Evolutionary conservation across 164 flowering plant genomes (phyloP), one percentile per base, ranked within the genome.

Genomic region (Protea cynaroides): DNA sequence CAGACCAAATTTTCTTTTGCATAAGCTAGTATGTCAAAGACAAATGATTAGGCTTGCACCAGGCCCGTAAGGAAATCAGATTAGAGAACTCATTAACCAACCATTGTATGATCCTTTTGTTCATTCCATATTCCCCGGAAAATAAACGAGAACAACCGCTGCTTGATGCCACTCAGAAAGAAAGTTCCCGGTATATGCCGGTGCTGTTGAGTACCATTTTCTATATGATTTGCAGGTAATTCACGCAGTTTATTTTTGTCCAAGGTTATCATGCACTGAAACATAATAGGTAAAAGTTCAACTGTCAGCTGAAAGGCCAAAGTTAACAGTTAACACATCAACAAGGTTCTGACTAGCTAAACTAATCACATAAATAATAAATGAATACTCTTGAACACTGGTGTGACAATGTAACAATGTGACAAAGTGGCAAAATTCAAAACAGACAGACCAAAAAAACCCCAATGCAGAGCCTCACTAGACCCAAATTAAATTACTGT

Each of bases 121-220:
- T 87, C 96, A 79, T 79, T 82, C 92, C 96, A 88, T 74, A 86
- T 74, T 71, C 80, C 83, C 36, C 77, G 84, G 65, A 86, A 92
- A 66, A 90, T 84, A 70, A 86, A 95, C 13, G 99, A 95, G 68
- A 95, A 94, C 82, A 95, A 74, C 12, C 97, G 90, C 68, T 95
- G 99, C 72, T 95, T 95, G 67, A 95, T 79, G 58, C 97, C 97
- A 75, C 87, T 85, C 68, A 95, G 70, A 76, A 84, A 92, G 56
- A 82, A 47, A 66, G 69, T 74, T 23, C 71, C 82, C 56, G 64
- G 62, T 65, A 61, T 59, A 43, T 74, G 71, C 66, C 70, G 82
- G 44, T 56, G 62, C 68, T 65, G 73, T 25, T 72, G 82, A 36
- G 58, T 38, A 58, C 78, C 81, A 69, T 76, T 79, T 61, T 72